Percentiles rank a stretch among this genome's conserved stretches.
These are phyloP conservation scores for Heteromeles arbutifolia DNA, from an alignment of 306 rosid genomes.

Conservation along the genomic window DNA sequence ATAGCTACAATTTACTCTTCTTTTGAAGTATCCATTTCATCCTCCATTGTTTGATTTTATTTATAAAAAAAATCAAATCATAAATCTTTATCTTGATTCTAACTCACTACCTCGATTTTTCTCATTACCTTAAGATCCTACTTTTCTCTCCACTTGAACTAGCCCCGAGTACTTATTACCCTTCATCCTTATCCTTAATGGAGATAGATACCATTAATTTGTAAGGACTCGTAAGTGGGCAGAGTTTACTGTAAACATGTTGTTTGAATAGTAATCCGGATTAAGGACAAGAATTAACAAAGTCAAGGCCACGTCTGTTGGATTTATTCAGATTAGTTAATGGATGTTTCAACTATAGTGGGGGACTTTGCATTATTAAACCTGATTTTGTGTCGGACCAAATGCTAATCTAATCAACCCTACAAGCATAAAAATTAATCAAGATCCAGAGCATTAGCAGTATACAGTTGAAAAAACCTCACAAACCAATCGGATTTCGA, in stretches of 20 bases:
- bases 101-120: too few species aligned
- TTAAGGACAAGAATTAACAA: neutral
- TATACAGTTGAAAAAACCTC: neutral
- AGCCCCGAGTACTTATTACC: too few species aligned
- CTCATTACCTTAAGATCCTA: neutral
- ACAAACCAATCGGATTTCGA: neutral
- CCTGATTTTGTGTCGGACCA: neutral
- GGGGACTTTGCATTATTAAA: neutral
- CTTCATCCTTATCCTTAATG: neutral
- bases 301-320: neutral
- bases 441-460: neutral
- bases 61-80: neutral
- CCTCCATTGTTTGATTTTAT: neutral
- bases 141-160: neutral
- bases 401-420: neutral
- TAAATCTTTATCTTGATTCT: too few species aligned
- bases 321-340: neutral
- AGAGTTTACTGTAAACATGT: slow-evolving; percentile 1
- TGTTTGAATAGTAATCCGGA: neutral
- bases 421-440: neutral
- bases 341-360: neutral
- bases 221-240: slow-evolving; percentile 10
- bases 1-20: too few species aligned
- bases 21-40: neutral
- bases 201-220: neutral